Percentiles rank a stretch among this genome's conserved stretches.
Evolutionary conservation across 768 basidiomycete species (phyloP).

Genomic region (Daedaleopsis nitida): DNA sequence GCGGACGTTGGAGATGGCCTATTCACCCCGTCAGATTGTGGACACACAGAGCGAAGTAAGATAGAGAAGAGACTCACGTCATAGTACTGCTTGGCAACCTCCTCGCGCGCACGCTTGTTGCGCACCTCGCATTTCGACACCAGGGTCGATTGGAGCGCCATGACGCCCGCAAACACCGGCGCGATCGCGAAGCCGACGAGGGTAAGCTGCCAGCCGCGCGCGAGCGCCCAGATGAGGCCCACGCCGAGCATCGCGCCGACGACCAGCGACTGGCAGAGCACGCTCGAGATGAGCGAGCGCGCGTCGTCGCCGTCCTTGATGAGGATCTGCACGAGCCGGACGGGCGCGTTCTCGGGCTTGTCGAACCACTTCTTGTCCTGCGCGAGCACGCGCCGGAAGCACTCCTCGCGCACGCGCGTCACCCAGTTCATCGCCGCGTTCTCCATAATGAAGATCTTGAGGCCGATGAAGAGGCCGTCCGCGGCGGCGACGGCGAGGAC

Average conservation of each 20-base stretch:
- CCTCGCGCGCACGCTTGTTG: slow-evolving; percentile 88
- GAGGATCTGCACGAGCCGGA: slow-evolving; percentile 68
- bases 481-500: slow-evolving; percentile 71
- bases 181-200: slow-evolving; percentile 86
- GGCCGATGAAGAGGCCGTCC: slow-evolving; percentile 74
- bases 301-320: slow-evolving; percentile 93
- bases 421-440: slow-evolving; percentile 75
- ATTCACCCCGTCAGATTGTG: neutral
- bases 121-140: slow-evolving; percentile 69
- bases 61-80: slow-evolving; percentile 53
- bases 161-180: slow-evolving; percentile 76
- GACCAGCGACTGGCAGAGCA: slow-evolving; percentile 71
- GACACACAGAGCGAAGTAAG: neutral
- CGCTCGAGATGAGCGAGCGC: slow-evolving; percentile 68
- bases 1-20: slow-evolving; percentile 82
- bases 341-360: slow-evolving; percentile 55
- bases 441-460: slow-evolving; percentile 85
- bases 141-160: slow-evolving; percentile 74
- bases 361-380: slow-evolving; percentile 95
- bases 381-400: slow-evolving; percentile 59
- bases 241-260: slow-evolving; percentile 80
- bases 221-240: slow-evolving; percentile 88
- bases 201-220: slow-evolving; percentile 89
- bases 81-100: slow-evolving; percentile 82
- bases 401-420: slow-evolving; percentile 55